A percentile compares a stretch with the other conserved stretches of the same genome.
Evolutionary conservation across 1,139 yeast species (phyloP).

Genomic region (Yamadazyma sp.): DNA sequence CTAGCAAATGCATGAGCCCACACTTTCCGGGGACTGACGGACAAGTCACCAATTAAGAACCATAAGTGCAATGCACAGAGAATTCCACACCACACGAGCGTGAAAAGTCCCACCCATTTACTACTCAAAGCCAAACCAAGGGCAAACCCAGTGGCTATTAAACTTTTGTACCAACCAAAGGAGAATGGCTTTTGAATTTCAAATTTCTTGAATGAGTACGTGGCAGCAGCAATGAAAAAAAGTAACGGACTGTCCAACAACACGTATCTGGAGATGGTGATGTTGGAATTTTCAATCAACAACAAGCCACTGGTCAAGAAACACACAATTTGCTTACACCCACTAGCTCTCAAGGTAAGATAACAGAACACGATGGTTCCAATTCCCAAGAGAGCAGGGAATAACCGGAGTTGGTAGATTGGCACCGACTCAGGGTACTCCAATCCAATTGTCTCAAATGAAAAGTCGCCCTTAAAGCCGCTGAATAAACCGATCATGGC

Average conservation of each 20-base stretch:
- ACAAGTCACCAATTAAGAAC: slow-evolving; percentile 85
- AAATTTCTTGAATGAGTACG: slow-evolving; percentile 76
- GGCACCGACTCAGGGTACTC: slow-evolving; percentile 61
- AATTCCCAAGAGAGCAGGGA: slow-evolving; percentile 82
- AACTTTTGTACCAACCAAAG: slow-evolving; percentile 64
- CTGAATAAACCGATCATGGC: slow-evolving; percentile 74
- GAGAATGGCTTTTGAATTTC: slow-evolving; percentile 78
- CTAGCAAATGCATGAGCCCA: slow-evolving; percentile 56
- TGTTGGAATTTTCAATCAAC: slow-evolving; percentile 79
- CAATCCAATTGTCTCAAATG: slow-evolving; percentile 71
- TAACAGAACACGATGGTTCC: slow-evolving; percentile 75
- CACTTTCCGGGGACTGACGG: slow-evolving; percentile 53
- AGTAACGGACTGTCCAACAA: slow-evolving; percentile 87
- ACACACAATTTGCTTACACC: slow-evolving; percentile 79
- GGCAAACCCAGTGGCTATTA: slow-evolving; percentile 74
- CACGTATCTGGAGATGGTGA: slow-evolving; percentile 88
- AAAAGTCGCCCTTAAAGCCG: slow-evolving; percentile 77
- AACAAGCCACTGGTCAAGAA: slow-evolving; percentile 65
- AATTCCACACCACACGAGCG: slow-evolving; percentile 88
- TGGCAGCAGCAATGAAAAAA: slow-evolving; percentile 86
- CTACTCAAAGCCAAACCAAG: slow-evolving; percentile 87
- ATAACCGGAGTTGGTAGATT: slow-evolving; percentile 77
- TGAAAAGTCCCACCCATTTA: slow-evolving; percentile 97
- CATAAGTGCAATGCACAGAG: slow-evolving; percentile 77
- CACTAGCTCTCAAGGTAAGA: slow-evolving; percentile 81